These are phyloP conservation scores for Tetrapyrgos nigripes DNA, from an alignment of 1,284 basidiomycete species.

Conservation along the genomic window DNA sequence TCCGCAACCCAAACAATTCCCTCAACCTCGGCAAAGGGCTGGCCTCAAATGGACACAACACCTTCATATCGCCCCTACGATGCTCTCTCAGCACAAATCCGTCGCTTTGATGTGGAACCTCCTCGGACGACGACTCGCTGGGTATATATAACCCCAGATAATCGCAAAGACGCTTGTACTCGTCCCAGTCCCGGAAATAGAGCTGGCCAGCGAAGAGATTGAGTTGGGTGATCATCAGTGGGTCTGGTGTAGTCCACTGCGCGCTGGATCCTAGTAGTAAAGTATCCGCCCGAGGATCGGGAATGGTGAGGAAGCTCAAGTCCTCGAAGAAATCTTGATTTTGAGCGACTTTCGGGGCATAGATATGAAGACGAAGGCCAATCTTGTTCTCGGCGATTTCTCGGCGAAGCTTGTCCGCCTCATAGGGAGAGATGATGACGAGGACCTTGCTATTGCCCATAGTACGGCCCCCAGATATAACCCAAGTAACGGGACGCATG, in stretches of 20 bases:
- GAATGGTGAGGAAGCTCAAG: neutral
- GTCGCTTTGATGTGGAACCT: too few relatives aligned
- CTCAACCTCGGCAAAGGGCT: slow-evolving; percentile 39
- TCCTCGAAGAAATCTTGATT: slow-evolving; percentile 46
- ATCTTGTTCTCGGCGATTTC: slow-evolving; percentile 39
- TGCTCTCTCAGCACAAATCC: slow-evolving; percentile 15
- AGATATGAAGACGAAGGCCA: slow-evolving; percentile 49
- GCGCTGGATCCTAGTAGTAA: slow-evolving; percentile 12
- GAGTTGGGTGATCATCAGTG: slow-evolving; percentile 38
- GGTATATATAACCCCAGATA: slow-evolving; percentile 45
- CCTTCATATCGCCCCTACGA: too few relatives aligned
- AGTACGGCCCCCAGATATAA: neutral
- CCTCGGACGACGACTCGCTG: slow-evolving; percentile 18
- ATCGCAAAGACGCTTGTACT: slow-evolving; percentile 39
- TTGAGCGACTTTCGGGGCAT: slow-evolving; percentile 42
- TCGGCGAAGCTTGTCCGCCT: slow-evolving; percentile 46
- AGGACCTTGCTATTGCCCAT: slow-evolving; percentile 22
- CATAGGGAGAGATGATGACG: slow-evolving; percentile 50
- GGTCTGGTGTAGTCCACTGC: slow-evolving; percentile 24
- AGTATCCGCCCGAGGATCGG: too few relatives aligned
- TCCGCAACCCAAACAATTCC: slow-evolving; percentile 38
- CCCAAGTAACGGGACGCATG: slow-evolving; percentile 29
- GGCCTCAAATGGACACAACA: slow-evolving; percentile 30
- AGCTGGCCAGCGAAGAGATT: slow-evolving; percentile 52
- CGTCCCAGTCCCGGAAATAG: slow-evolving; percentile 38